Base-by-base conservation (phyloP, 2,329 filamentous ascomycete genomes). In the Pestalotiopsis sp. region DNA sequence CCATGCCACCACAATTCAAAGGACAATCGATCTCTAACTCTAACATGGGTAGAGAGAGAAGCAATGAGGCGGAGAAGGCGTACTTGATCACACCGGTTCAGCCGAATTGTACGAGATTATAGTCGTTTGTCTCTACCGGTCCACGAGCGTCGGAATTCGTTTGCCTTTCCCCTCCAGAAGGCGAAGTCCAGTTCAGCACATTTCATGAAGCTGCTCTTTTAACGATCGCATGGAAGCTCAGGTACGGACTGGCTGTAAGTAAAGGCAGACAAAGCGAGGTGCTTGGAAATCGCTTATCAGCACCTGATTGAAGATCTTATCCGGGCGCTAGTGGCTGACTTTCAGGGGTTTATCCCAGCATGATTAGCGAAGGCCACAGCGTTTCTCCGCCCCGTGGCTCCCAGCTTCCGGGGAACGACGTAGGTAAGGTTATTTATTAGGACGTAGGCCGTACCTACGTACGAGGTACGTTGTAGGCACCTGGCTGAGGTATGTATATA, bases 211-310 rank as follows among this genome's bases (percentile, higher is more conserved):
- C 40, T 66, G 63, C 56, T 68, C 48, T 39, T 38, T 26, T 24
- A 48, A 63, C 66, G 55, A 35, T 39, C 55, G 55, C 38, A 35
- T 26, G 26, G 26, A 4, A 61, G 38, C 48, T 20, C 56, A 20
- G 58, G 7, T 58, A 58, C 52, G 38, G 22, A 38, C 70, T 66
- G 72, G 68, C 68, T 69, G 68, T 67, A 68, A 35, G 26, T 20
- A 13, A 22, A 35, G 30, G 30, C 30, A 35, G 30, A 35, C 30
- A 35, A 58, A 24, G 66, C 62, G 70, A 70, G 57, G 63, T 65
- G 69, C 73, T 35, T 69, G 64, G 69, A 72, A 73, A 70, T 71
- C 68, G 61, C 64, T 76, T 77, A 77, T 77, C 74, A 67, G 65
- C 68, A 70, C 69, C 68, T 70, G 69, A 72, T 71, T 66, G 65